Evolutionary conservation across 2,329 filamentous ascomycete genomes (phyloP), one percentile per base, ranked within the genome.

Genomic region (Scedosporium aurantiacum): DNA sequence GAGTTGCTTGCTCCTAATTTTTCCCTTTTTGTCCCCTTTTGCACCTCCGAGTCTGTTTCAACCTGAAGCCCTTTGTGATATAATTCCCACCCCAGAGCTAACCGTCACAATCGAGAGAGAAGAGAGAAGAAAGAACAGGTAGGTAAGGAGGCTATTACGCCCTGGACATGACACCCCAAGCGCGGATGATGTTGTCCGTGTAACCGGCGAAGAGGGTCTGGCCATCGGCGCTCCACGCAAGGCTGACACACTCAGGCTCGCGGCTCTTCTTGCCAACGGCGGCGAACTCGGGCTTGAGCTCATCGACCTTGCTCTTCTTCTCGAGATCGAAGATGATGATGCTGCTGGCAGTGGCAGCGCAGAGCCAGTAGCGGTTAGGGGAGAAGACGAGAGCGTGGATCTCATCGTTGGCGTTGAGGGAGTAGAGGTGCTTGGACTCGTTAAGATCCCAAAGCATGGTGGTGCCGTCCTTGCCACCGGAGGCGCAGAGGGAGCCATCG

Each of bases 271-370:
- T 96, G 83, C 92, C 90, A 76, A 91, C 88, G 76, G 91, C 85
- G 74, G 90, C 82, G 82, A 92, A 96, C 75, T 91, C 84, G 84
- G 94, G 97, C 79, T 99, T 94, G 79, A 99, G 88, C 87, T 97
- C 94, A 74, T 97, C 93, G 75, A 97, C 93, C 89, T 97, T 97
- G 89, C 88, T 95, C 92, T 99, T 99, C 92, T 99, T 99, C 91
- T 99, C 94, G 71, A 99, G 87, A 76, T 99, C 94, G 83, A 99
- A 99, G 86, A 99, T 97, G 86, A 97, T 97, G 86, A 99, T 97
- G 86, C 87, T 91, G 82, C 86, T 90, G 76, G 91, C 85, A 67
- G 94, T 99, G 76, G 94, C 94, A 76, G 94, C 94, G 86, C 94
- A 99, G 71, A 99, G 88, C 94, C 94, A 99, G 91, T 99, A 99